These are phyloP conservation scores for Rubroboletus pulcherrimus DNA, from an alignment of 768 basidiomycete genomes.

Conservation along the genomic window DNA sequence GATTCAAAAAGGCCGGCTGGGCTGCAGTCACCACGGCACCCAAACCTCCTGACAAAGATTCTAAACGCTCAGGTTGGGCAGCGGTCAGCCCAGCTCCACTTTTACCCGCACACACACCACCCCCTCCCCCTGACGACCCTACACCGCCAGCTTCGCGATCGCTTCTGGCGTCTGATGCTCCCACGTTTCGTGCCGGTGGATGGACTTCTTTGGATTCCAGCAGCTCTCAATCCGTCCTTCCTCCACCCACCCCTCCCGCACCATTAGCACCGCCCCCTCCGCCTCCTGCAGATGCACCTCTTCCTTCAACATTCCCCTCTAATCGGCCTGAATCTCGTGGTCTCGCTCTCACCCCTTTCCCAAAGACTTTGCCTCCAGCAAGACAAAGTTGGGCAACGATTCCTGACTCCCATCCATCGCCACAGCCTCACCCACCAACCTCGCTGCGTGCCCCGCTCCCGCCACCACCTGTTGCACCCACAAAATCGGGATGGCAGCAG, in stretches of 20 bases:
- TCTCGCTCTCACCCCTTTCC: slow-evolving; percentile 9
- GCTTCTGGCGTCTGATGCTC: slow-evolving; percentile 27
- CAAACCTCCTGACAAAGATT: slow-evolving; percentile 10
- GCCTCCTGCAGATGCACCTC: slow-evolving; percentile 9
- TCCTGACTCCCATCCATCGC: slow-evolving; percentile 13
- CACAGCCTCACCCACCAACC: slow-evolving; percentile 4
- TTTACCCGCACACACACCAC: slow-evolving; percentile 10
- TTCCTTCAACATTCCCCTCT: not conserved
- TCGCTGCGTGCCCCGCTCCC: slow-evolving; percentile 17
- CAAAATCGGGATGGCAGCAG: slow-evolving; percentile 54
- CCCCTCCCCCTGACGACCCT: slow-evolving; percentile 12
- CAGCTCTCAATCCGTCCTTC: slow-evolving; percentile 29
- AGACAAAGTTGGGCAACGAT: not conserved
- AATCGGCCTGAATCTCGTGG: slow-evolving; percentile 11
- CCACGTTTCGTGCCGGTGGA: slow-evolving; percentile 57
- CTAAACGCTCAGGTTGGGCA: slow-evolving; percentile 16
- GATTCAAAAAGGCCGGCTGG: slow-evolving; percentile 50
- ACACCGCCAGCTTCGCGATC: slow-evolving; percentile 18
- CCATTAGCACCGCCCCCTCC: slow-evolving; percentile 16
- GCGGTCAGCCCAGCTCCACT: slow-evolving; percentile 21
- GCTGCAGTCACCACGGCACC: slow-evolving; percentile 31
- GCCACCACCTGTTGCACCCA: slow-evolving; percentile 16
- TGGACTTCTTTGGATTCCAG: slow-evolving; percentile 64
- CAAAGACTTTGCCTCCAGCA: slow-evolving; percentile 3
- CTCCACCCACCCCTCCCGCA: slow-evolving; percentile 19